Base-by-base conservation (phyloP, 2,329 filamentous ascomycete species). In the Lachnellula subtilissima region DNA sequence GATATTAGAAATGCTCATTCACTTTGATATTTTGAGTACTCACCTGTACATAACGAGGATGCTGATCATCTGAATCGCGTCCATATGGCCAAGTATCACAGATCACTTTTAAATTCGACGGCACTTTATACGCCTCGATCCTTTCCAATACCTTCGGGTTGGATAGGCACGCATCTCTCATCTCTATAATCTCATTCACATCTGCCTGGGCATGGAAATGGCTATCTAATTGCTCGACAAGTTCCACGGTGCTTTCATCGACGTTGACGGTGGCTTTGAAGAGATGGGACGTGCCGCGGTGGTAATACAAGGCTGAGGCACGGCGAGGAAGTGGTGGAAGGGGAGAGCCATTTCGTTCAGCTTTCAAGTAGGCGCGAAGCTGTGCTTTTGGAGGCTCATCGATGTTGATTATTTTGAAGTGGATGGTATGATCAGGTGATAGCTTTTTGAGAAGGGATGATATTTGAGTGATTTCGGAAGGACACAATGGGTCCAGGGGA, bases 81-180 rank as follows among this genome's bases (percentile, higher is more conserved):
- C 65, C 65, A 50, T 65, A 67, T 11, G 62, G 62, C 65, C 63
- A 67, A 40, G 65, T 60, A 59, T 67, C 65, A 50, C 61, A 63
- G 2, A 60, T 56, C 46, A 67, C 56, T 9, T 59, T 59, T 32
- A 64, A 49, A 23, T 53, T 15, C 2, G 58, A 43, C 1, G 65
- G 62, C 9, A 67, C 47, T 36, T 62, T 57, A 35, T 62, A 62
- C 17, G 57, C 59, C 35, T 58, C 47, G 5, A 67, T 53, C 22
- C 55, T 55, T 32, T 58, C 55, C 36, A 58, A 17, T 5, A 67
- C 65, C 45, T 59, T 58, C 9, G 55, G 55, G 45, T 67, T 51
- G 8, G 43, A 48, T 23, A 67, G 25, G 53, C 63, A 65, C 4
- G 55, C 60, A 36, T 64, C 60, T 56, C 63, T 56, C 52, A 65